phyloP scores from a whole-genome alignment of 2,329 filamentous ascomycete species.

The Phaeosphaeriaceae sp. region DNA sequence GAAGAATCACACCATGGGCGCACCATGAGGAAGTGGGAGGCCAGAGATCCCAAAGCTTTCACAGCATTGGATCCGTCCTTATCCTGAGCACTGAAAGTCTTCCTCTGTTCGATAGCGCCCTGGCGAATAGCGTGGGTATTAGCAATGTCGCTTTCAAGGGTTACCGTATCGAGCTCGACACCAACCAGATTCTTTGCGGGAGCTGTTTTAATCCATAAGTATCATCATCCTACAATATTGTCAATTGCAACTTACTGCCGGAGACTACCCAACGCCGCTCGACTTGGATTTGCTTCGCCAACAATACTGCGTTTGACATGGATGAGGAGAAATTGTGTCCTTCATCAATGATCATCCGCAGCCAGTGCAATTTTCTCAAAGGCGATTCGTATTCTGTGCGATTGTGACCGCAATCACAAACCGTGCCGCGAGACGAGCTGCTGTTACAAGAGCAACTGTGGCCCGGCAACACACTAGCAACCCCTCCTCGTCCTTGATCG shows the following conservation, averaged over 20 bases:
- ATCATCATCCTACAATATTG: neutral
- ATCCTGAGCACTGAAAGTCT: constrained; percentile 44
- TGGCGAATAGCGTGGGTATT: constrained; percentile 35
- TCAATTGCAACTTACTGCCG: constrained; percentile 60
- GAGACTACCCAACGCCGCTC: constrained; percentile 88
- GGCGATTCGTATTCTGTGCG: constrained; percentile 63
- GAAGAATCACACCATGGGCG: constrained; percentile 77
- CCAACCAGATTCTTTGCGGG: constrained; percentile 85
- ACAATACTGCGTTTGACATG: constrained; percentile 63
- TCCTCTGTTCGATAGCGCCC: constrained; percentile 49
- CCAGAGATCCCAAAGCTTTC: constrained; percentile 71
- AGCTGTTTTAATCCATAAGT: constrained; percentile 44
- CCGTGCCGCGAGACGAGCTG: constrained; percentile 50
- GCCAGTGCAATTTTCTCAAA: constrained; percentile 77
- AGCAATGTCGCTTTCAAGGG: constrained; percentile 38
- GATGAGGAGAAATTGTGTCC: constrained; percentile 83
- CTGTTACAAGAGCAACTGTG: constrained; percentile 54
- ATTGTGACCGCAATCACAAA: constrained; percentile 54
- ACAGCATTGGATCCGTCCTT: constrained; percentile 50
- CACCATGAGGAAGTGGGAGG: constrained; percentile 73
- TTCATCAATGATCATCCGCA: constrained; percentile 90
- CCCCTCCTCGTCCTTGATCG: constrained; percentile 50
- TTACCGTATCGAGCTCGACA: constrained; percentile 66
- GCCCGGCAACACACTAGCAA: constrained; percentile 26
- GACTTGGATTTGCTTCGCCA: constrained; percentile 63